Conservation (phyloP, 805 yeast genomes). For the Kluyveromyces dobzhanskii region DNA sequence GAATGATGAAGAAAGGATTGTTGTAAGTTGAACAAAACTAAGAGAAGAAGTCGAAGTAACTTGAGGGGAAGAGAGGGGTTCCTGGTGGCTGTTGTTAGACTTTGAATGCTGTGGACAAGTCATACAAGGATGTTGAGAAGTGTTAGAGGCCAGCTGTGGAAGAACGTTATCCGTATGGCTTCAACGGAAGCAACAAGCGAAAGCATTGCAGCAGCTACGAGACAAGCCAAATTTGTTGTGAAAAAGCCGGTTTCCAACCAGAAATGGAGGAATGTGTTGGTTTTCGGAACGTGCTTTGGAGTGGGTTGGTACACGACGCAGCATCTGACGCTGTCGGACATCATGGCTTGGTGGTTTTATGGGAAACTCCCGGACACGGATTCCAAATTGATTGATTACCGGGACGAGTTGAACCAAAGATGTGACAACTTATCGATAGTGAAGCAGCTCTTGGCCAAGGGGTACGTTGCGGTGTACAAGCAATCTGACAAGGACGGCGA, state of each 20-base stretch:
- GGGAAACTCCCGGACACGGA: slow-evolving; percentile 25
- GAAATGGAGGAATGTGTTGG: slow-evolving; percentile 20
- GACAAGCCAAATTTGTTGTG: slow-evolving; percentile 3
- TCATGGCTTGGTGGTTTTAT: slow-evolving; percentile 28
- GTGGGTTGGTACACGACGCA: slow-evolving; percentile 27
- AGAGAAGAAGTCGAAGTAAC: too few species aligned
- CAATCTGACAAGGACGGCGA: slow-evolving; percentile 33
- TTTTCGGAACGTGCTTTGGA: slow-evolving; percentile 25
- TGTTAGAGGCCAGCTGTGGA: slow-evolving; percentile 5
- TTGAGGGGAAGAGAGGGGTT: too few species aligned
- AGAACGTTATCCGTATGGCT: slow-evolving; percentile 3
- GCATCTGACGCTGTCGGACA: slow-evolving; percentile 29
- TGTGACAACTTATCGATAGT: slow-evolving; percentile 45
- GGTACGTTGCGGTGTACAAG: slow-evolving; percentile 27
- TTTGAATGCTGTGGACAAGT: too few species aligned
- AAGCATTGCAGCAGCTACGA: background rate
- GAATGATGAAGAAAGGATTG: too few species aligned
- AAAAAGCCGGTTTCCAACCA: slow-evolving; percentile 2
- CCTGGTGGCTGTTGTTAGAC: too few species aligned
- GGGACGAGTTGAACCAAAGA: slow-evolving; percentile 35
- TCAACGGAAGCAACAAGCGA: background rate
- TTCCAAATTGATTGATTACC: slow-evolving; percentile 24
- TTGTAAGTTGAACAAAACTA: too few species aligned
- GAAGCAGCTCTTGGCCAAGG: slow-evolving; percentile 35
- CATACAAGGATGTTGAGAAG: slow-evolving; percentile 10